These are phyloP conservation scores for Trichoderma reesei DNA, from an alignment of 495 filamentous ascomycete species.

Conservation along the genomic window DNA sequence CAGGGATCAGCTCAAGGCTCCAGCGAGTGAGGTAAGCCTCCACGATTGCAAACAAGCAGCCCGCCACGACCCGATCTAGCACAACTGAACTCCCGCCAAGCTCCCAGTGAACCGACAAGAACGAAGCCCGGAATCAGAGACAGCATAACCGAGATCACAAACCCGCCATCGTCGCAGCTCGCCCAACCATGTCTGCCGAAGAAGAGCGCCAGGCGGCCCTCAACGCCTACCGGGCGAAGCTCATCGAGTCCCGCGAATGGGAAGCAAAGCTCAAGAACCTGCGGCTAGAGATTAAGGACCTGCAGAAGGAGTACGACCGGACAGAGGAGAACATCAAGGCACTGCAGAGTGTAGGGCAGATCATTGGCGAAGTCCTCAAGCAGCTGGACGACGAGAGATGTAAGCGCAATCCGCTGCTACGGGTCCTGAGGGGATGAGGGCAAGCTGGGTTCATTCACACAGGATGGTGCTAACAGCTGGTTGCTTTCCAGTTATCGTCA, in stretches of 20 bases:
- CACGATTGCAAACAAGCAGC: slow-evolving; percentile 2
- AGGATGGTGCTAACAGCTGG: slow-evolving; percentile 24
- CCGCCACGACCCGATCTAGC: neutral
- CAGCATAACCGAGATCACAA: neutral
- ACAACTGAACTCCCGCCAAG: neutral
- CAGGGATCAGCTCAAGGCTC: slow-evolving; percentile 10
- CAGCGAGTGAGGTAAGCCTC: slow-evolving; percentile 11
- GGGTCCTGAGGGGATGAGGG: slow-evolving; percentile 93
- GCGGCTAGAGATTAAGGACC: slow-evolving; percentile 85
- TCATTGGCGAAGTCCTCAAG: slow-evolving; percentile 98
- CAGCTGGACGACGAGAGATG: slow-evolving; percentile 98
- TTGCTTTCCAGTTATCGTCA: slow-evolving; percentile 47
- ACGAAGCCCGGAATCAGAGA: neutral
- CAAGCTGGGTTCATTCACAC: slow-evolving; percentile 98
- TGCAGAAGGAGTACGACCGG: slow-evolving; percentile 89
- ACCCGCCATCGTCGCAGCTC: neutral
- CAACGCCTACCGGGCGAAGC: slow-evolving; percentile 80
- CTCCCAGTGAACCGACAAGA: neutral
- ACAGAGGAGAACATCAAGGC: slow-evolving; percentile 99
- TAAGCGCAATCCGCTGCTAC: slow-evolving; percentile 61
- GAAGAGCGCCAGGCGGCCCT: slow-evolving; percentile 74
- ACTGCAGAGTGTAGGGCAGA: slow-evolving; percentile 96
- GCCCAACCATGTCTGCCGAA: slow-evolving; percentile 31
- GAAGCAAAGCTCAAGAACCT: slow-evolving; percentile 91
- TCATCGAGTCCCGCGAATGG: slow-evolving; percentile 95